phyloP scores from a whole-genome alignment of 192 early-diverging fungal species.

The Backusella sp. region DNA sequence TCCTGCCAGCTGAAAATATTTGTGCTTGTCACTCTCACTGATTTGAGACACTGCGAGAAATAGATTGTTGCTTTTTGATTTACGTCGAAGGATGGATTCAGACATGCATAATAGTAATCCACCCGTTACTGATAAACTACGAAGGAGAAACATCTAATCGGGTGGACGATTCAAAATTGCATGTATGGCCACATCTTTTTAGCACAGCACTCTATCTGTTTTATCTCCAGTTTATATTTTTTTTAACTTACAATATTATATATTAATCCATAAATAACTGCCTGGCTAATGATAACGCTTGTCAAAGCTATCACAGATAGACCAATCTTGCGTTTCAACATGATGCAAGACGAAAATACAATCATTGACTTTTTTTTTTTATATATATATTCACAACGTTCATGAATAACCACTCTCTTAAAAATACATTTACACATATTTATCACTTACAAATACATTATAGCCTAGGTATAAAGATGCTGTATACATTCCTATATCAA shows the following conservation, averaged over 20 bases:
- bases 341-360: slow-evolving; percentile 74
- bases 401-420: background rate
- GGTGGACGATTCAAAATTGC: too few species aligned
- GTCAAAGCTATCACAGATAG: slow-evolving; percentile 77
- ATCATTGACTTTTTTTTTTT: slow-evolving; percentile 62
- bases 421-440: too few species aligned
- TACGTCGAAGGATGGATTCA: slow-evolving; percentile 59
- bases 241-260: slow-evolving; percentile 63
- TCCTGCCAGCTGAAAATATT: slow-evolving; percentile 89
- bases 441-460: slow-evolving; percentile 70
- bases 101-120: slow-evolving; percentile 93
- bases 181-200: too few species aligned
- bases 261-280: slow-evolving; percentile 89
- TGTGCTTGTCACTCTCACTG: slow-evolving; percentile 75
- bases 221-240: background rate
- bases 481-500: slow-evolving; percentile 73
- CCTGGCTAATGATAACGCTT: slow-evolving; percentile 78
- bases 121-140: slow-evolving; percentile 89
- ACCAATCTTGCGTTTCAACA: slow-evolving; percentile 75
- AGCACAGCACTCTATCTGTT: too few species aligned
- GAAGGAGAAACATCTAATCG: slow-evolving; percentile 70
- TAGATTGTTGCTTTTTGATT: slow-evolving; percentile 56
- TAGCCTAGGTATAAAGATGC: slow-evolving; percentile 78
- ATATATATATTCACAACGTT: background rate
- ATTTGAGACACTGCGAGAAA: slow-evolving; percentile 86